Evolutionary conservation across 495 filamentous ascomycete species (phyloP), one percentile per base, ranked within the genome.

Genomic region (Penicillium ochrochloron): DNA sequence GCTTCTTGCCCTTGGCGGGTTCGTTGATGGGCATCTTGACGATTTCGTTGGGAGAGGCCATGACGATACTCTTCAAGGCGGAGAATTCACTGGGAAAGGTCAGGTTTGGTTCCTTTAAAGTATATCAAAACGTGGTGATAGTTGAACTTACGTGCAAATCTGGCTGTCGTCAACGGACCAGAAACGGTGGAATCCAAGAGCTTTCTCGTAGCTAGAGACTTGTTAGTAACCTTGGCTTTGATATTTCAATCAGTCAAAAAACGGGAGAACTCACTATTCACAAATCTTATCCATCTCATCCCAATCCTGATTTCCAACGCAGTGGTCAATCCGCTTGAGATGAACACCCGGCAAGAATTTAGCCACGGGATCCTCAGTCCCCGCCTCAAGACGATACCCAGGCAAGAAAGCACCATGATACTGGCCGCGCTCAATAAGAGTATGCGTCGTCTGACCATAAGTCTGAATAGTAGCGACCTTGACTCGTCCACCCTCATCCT

Each of bases 21-120:
- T 97, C 92, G 83, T 97, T 97, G 84, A 97, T 94, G 67, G 94
- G 94, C 91, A 97, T 97, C 75, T 97, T 97, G 67, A 97, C 89
- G 7, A 88, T 71, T 52, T 92, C 88, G 76, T 90, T 90, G n/a
- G 88, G 85, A 2, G 87, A 90, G 14, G 92, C 86, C 92, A 97
- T 95, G 68, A 97, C 94, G 66, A 96, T 86, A 68, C 85, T 89
- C 72, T 88, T 89, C 29, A 97, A 81, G 5, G 93, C 91, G 15
- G 89, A 92, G 84, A 89, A 97, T 66, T 95, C 92, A 42, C 80
- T 82, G 21, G 53, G 37, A 48, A 27, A 15, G n/a, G 66, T 46
- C 23, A 42, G 21, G 3, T 21, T 63, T n/a, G 57, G 27, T 39
- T 62, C 25, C 0, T 3, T 10, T 19, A 7, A 6, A 29, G 2